These are phyloP conservation scores for Aspergillus pseudoterreus DNA, from an alignment of 2,329 filamentous ascomycete species.

Conservation along the genomic window DNA sequence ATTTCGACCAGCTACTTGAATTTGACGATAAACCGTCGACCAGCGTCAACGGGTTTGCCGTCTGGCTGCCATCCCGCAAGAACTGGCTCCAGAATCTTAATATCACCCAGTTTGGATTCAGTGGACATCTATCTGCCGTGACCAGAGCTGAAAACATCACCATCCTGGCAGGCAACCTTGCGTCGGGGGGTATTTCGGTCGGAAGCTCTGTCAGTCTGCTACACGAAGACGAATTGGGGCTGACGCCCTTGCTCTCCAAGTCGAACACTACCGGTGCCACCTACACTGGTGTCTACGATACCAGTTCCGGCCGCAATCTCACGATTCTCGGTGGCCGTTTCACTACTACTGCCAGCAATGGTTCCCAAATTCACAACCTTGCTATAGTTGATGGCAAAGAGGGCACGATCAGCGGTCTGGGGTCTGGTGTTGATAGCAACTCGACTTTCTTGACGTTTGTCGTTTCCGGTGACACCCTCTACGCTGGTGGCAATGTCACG, in stretches of 20 bases:
- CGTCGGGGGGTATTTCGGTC: constrained; percentile 68
- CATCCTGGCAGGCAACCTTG: constrained; percentile 79
- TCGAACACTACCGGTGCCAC: constrained; percentile 38
- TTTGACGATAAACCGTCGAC: constrained; percentile 61
- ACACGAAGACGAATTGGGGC: constrained; percentile 29
- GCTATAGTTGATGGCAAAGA: constrained; percentile 76
- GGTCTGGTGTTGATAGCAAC: constrained; percentile 59
- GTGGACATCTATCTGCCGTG: constrained; percentile 68
- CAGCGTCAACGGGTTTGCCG: constrained; percentile 69
- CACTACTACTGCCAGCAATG: constrained; percentile 64
- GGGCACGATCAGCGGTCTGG: constrained; percentile 65
- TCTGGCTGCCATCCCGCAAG: constrained; percentile 81
- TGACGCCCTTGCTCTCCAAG: constrained; percentile 48
- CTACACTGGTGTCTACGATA: constrained; percentile 75
- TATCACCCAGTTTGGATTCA: constrained; percentile 61
- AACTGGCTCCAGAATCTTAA: constrained; percentile 87
- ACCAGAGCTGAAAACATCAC: constrained; percentile 56
- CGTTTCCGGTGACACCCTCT: constrained; percentile 65
- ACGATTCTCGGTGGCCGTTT: constrained; percentile 90
- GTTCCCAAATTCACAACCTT: constrained; percentile 72
- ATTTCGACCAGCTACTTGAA: constrained; percentile 68
- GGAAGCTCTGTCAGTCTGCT: constrained; percentile 69
- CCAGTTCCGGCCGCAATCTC: constrained; percentile 65
- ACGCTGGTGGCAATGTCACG: constrained; percentile 75
- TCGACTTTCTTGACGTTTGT: constrained; percentile 74